Conservation (phyloP, 2,329 filamentous ascomycete species). For the Dothideomycetes sp. region DNA sequence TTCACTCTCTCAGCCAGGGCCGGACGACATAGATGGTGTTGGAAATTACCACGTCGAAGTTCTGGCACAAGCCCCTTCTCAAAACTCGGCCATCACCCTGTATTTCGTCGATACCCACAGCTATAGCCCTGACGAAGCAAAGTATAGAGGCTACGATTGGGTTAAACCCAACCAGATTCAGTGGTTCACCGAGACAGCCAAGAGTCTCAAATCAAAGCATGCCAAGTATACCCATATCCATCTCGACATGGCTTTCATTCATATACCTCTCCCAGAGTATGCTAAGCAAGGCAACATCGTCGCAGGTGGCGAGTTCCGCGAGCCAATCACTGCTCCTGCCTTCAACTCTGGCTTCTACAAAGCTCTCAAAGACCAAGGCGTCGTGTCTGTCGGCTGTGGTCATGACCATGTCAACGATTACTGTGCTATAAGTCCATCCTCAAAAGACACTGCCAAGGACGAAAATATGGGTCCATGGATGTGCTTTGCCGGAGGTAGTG, state of each 20-base stretch:
- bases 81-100: constrained; percentile 86
- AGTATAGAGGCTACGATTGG: constrained; percentile 95
- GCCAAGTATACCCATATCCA: constrained; percentile 85
- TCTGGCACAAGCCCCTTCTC: constrained; percentile 64
- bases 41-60: constrained; percentile 95
- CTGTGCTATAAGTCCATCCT: constrained; percentile 54
- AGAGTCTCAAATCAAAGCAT: constrained; percentile 55
- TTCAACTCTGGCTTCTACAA: constrained; percentile 93
- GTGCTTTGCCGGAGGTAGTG: constrained; percentile 89
- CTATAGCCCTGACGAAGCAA: constrained; percentile 80
- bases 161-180: constrained; percentile 87
- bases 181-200: constrained; percentile 80
- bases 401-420: constrained; percentile 98
- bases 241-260: constrained; percentile 93
- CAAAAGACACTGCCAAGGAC: constrained; percentile 29
- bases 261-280: constrained; percentile 93
- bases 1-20: constrained; percentile 76
- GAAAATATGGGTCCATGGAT: constrained; percentile 62
- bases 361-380: constrained; percentile 73
- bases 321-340: constrained; percentile 74
- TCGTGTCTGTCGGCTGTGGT: constrained; percentile 82
- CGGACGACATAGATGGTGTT: constrained; percentile 74
- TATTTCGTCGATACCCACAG: constrained; percentile 91
- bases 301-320: constrained; percentile 62
- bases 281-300: constrained; percentile 48